A percentile compares a stretch with the other conserved stretches of the same genome.
Evolutionary conservation across 257 asterid species (phyloP).

Genomic region (Nicotiana undulata): DNA sequence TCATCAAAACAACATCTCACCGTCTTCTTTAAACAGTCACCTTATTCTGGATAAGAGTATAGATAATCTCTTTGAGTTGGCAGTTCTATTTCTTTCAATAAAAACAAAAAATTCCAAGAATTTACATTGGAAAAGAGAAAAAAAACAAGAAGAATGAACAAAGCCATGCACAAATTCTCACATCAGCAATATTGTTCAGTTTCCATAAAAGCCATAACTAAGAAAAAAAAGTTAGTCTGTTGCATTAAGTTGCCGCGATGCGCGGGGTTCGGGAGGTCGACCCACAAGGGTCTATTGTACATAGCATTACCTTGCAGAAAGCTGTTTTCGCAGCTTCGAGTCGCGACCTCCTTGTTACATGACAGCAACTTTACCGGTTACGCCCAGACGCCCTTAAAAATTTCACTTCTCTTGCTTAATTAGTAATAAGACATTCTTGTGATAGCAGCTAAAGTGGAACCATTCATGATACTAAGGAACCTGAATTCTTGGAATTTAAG

Average conservation of each 20-base stretch:
- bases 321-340: not conserved
- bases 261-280: too few relatives aligned
- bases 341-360: not conserved
- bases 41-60: not conserved
- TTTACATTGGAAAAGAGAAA: not conserved
- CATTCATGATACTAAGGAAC: not conserved
- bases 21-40: not conserved
- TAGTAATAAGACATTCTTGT: not conserved
- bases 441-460: not conserved
- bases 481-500: not conserved
- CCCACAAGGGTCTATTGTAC: too few relatives aligned
- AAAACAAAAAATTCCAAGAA: not conserved
- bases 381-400: fast-evolving
- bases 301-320: too few relatives aligned
- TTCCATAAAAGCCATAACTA: not conserved
- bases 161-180: not conserved
- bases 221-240: not conserved
- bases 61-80: not conserved
- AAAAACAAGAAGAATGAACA: not conserved
- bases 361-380: not conserved
- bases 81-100: not conserved
- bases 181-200: constrained; percentile 1
- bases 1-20: not conserved
- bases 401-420: not conserved
- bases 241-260: too few relatives aligned